Conservation (phyloP, 164 flowering plant species). For the Magnolia officinalis region DNA sequence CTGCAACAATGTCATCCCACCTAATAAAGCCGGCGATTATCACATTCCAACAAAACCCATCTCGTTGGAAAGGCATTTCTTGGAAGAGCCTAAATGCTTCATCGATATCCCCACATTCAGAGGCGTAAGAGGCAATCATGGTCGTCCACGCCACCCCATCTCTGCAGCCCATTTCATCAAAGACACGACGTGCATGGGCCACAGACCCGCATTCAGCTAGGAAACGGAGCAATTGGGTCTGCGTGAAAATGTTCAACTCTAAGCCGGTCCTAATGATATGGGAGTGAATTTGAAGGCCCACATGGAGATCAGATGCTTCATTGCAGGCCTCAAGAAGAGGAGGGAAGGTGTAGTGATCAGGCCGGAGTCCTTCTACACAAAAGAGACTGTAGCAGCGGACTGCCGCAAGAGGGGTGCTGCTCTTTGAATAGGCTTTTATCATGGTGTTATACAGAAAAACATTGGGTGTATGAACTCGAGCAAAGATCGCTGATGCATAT, state of each 20-base stretch:
- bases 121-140: background rate
- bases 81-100: background rate
- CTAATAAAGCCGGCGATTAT: slow-evolving; percentile 5
- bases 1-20: slow-evolving; percentile 2
- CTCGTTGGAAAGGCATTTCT: slow-evolving; percentile 1
- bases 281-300: background rate
- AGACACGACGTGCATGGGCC: background rate
- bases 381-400: background rate
- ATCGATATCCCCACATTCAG: background rate
- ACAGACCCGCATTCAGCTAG: slow-evolving; percentile 4
- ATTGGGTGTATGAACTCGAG: slow-evolving; percentile 1
- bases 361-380: background rate
- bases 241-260: background rate
- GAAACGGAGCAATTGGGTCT: slow-evolving; percentile 1
- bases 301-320: background rate
- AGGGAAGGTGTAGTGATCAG: slow-evolving; percentile 8
- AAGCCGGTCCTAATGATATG: background rate
- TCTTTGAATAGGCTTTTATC: slow-evolving; percentile 5
- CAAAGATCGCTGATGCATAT: slow-evolving; percentile 5
- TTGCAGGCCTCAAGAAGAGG: slow-evolving; percentile 1
- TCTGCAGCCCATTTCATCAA: slow-evolving; percentile 1
- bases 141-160: slow-evolving; percentile 2
- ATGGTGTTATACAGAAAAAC: slow-evolving; percentile 6
- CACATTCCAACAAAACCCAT: background rate
- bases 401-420: background rate